Base-by-base conservation (phyloP, 148 eudicot genomes). In the Nyssa sinensis region DNA sequence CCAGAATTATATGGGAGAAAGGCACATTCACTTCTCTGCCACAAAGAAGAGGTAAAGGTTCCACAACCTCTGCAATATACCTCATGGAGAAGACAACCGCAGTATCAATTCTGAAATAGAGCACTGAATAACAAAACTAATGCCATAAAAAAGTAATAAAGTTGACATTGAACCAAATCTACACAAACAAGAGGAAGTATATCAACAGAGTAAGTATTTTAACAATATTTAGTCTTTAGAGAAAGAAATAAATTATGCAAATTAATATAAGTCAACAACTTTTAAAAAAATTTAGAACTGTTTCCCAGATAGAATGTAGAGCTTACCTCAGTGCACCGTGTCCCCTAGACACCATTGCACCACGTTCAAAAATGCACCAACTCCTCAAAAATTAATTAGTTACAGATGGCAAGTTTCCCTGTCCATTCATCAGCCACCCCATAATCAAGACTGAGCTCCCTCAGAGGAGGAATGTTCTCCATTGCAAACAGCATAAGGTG, bases 401-500 rank as follows among this genome's bases (percentile, higher is more conserved):
- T 82, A 86, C 94, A 93, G 35, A 93, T 91, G 62, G 88, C 80
- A 77, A 88, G 91, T 73, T 89, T 91, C 73, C 85, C 94, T 10
- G 81, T 74, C 76, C 85, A 83, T 67, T 94, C 97, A 82, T 88
- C 93, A 64, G 91, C 91, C 39, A 88, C 92, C 27, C 97, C 97
- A 80, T 94, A 94, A 84, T 91, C 98, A 80, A 94, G 82, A 78
- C 91, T 91, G 63, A 94, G 90, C 76, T 94, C 98, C 72, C 94
- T 89, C 89, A 94, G 71, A 5, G 98, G 98, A 60, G 98, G 97
- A 44, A 94, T 91, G 79, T 84, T 88, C 78, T 94, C 98, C 90
- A 88, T 83, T 7, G 98, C 97, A 80, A 92, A 94, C 27, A 94
- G 64, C 98, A 94, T 94, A 25, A 90, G 81, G 71, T 85, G 97